Percentiles rank a stretch among this genome's conserved stretches.
These are phyloP conservation scores for Colletotrichum theobromicola DNA, from an alignment of 2,329 filamentous ascomycete species.

Conservation along the genomic window DNA sequence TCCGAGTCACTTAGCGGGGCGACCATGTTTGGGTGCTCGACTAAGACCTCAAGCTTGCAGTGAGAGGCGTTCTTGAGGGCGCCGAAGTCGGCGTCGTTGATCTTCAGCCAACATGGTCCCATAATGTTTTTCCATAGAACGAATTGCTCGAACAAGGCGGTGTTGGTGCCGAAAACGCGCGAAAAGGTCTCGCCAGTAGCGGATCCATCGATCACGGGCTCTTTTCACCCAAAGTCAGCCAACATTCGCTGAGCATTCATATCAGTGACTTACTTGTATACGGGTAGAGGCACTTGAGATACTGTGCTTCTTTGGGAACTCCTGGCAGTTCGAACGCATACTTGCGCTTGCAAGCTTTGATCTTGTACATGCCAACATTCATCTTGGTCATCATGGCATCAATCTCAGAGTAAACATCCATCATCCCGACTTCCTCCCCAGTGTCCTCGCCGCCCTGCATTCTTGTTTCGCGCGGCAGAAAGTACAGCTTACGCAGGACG, in stretches of 20 bases:
- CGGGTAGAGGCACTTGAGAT: conserved; percentile 94
- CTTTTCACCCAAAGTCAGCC: conserved; percentile 35
- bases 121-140: conserved; percentile 99
- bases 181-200: conserved; percentile 87
- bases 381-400: conserved; percentile 87
- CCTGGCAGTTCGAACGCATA: conserved; percentile 93
- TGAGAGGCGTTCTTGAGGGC: conserved; percentile 91
- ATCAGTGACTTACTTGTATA: conserved; percentile 71
- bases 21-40: conserved; percentile 79
- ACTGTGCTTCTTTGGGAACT: conserved; percentile 87
- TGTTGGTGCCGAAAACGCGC: conserved; percentile 91
- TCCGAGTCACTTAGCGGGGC: conserved; percentile 77
- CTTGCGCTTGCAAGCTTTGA: conserved; percentile 87
- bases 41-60: conserved; percentile 92
- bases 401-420: conserved; percentile 89
- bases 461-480: conserved; percentile 77
- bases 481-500: conserved; percentile 89
- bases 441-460: conserved; percentile 68
- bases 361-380: conserved; percentile 88
- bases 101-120: conserved; percentile 97
- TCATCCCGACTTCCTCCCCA: conserved; percentile 81
- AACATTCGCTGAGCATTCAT: background rate
- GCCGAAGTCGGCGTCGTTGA: conserved; percentile 83
- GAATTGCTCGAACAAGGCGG: conserved; percentile 95
- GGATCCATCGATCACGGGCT: conserved; percentile 74